Evolutionary conservation across 192 early-diverging fungal species (phyloP), one percentile per base, ranked within the genome.

Genomic region (Coemansia sp.): DNA sequence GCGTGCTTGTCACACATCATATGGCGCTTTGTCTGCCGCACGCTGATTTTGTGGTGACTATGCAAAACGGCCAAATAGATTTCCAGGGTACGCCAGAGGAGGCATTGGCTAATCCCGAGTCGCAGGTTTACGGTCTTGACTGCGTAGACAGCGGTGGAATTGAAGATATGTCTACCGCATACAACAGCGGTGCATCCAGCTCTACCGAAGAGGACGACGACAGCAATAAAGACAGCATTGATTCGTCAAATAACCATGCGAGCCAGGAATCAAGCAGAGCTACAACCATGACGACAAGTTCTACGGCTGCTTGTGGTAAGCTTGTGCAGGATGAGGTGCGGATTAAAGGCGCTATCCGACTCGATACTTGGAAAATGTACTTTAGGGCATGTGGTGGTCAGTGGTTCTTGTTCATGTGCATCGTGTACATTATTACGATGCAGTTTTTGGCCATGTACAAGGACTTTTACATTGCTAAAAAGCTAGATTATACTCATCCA

Each of bases 1-100:
- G 88, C 5, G 67, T 98, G 12, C 73, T 98, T 27, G 94, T 95
- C 15, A 94, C 94, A 1, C 96, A 97, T 69, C 88, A 93, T 47
- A 84, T 91, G 47, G 73, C 85, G 2, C 59, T 91, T 57, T 89
- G 87, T 43, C 67, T 91, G 51, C 71, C 78, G 37, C 85, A 87
- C 41, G 60, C 57, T 27, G 69, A 72, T 21, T 73, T 79, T 50
- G 72, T 92, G 27, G 84, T 91, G 39, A 79, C 79, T 17, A 55
- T 92, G 70, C 69, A 82, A 50, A 76, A 86, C 47, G 90, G 89
- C 29, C 72, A 83, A 8, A 57, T 78, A 6, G 43, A 37, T 39
- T 60, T 61, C n/a, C 60, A 67, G 43, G 69, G 69, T 1, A 35
- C 65, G 19, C 62, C 69, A 22, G 39, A 29, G 1, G 57, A 60